Conservation (phyloP, 257 asterid species). For the Solanum virginianum region DNA sequence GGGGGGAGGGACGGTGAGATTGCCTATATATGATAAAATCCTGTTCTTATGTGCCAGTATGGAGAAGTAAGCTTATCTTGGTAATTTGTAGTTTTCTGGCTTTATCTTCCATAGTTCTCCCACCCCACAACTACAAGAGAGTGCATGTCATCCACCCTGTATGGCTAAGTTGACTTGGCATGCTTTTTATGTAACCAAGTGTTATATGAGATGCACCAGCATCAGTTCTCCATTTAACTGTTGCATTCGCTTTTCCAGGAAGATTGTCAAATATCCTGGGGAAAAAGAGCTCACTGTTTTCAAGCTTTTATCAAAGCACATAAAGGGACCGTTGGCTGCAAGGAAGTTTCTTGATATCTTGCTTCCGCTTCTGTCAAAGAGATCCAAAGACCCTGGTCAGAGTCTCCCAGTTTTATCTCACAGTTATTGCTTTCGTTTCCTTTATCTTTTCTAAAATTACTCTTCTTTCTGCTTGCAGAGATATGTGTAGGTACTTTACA, state of each 20-base stretch:
- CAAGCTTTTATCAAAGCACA: conserved; percentile 50
- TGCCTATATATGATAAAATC: not conserved
- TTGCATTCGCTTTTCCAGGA: conserved; percentile 26
- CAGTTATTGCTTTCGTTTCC: not conserved
- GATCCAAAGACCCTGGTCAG: conserved; percentile 52
- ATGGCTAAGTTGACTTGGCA: not conserved
- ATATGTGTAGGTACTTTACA: conserved; percentile 35
- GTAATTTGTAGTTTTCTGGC: not conserved
- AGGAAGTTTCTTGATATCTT: conserved; percentile 57
- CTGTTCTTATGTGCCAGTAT: not conserved
- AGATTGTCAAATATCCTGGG: conserved; percentile 40
- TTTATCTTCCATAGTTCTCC: not conserved
- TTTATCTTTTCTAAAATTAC: not conserved
- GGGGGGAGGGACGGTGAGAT: not conserved
- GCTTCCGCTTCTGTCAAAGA: conserved; percentile 63
- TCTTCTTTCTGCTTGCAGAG: conserved; percentile 28
- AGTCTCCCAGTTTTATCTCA: not conserved
- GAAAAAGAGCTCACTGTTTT: conserved; percentile 57
- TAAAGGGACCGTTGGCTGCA: conserved; percentile 57
- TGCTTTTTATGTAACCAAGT: not conserved
- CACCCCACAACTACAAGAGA: not conserved
- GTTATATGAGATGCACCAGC: not conserved
- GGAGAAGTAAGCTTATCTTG: not conserved
- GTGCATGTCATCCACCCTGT: not conserved
- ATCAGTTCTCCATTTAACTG: not conserved